Evolutionary conservation across 257 asterid genomes (phyloP).

Genomic region (Nicotiana paniculata): DNA sequence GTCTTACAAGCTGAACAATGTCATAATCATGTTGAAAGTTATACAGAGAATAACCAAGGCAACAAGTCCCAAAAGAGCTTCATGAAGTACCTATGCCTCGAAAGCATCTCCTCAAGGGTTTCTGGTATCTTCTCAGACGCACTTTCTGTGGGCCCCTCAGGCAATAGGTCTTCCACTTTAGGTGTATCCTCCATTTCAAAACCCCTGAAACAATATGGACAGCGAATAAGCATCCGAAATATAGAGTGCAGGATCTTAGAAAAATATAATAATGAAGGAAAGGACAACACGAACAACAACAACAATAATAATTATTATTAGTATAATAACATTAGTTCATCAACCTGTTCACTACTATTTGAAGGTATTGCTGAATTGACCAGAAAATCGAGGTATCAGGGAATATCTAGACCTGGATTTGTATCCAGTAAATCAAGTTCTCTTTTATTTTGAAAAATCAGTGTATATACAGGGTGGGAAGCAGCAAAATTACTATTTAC

Average conservation of each 20-base stretch:
- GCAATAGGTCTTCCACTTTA: constrained; percentile 30
- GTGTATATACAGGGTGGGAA: not conserved
- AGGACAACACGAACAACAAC: not conserved
- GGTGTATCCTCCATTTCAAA: constrained; percentile 37
- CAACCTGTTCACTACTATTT: not conserved
- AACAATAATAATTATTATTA: not conserved
- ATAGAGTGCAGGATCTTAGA: not conserved
- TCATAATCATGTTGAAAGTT: not conserved
- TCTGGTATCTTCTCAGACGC: constrained; percentile 33
- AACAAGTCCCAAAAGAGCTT: not conserved
- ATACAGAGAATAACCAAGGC: not conserved
- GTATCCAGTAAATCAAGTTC: not conserved
- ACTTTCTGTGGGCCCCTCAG: constrained; percentile 32
- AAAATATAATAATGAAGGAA: not conserved
- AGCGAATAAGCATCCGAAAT: not conserved
- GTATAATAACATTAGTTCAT: not conserved
- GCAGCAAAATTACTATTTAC: not conserved
- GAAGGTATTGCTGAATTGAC: not conserved
- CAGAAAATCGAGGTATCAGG: not conserved
- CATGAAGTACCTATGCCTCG: constrained; percentile 42
- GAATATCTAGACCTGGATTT: not conserved
- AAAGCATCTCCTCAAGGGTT: constrained; percentile 59
- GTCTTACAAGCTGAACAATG: not conserved
- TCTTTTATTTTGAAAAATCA: not conserved
- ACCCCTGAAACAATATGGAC: constrained; percentile 17